Evolutionary conservation across 2,329 filamentous ascomycete genomes (phyloP).

Genomic region (Zymoseptoria tritici): DNA sequence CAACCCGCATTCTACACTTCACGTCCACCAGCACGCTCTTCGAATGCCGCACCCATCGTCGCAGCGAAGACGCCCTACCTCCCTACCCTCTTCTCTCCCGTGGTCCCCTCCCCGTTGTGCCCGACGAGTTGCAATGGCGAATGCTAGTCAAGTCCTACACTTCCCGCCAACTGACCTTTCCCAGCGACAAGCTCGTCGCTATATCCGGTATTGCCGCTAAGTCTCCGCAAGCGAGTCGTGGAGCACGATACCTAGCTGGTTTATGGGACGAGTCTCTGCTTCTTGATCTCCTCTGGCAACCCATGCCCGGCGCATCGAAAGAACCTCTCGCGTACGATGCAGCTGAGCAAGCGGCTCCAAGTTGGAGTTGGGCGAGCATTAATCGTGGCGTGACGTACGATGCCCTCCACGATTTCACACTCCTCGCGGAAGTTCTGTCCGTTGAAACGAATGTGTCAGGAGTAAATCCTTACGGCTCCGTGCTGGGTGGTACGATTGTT

Average conservation of each 20-base stretch:
- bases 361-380: slow-evolving; percentile 7
- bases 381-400: slow-evolving; percentile 2
- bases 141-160: slow-evolving; percentile 3
- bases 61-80: slow-evolving; percentile 1
- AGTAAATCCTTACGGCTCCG: neutral
- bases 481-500: neutral
- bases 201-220: slow-evolving; percentile 6
- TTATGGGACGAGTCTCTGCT: slow-evolving; percentile 4
- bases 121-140: slow-evolving; percentile 6
- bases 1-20: slow-evolving; percentile 3
- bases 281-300: slow-evolving; percentile 5
- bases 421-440: neutral
- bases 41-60: slow-evolving; percentile 7
- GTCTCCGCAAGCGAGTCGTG: neutral
- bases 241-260: slow-evolving; percentile 3
- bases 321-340: neutral
- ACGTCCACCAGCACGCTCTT: slow-evolving; percentile 1
- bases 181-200: slow-evolving; percentile 5
- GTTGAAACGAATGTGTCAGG: neutral
- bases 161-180: slow-evolving; percentile 2
- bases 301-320: neutral
- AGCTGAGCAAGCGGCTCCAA: slow-evolving; percentile 2
- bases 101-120: neutral
- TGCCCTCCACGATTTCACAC: neutral
- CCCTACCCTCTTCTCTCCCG: neutral